phyloP scores from a whole-genome alignment of 768 basidiomycete genomes.

The Auricularia auricula-judae region DNA sequence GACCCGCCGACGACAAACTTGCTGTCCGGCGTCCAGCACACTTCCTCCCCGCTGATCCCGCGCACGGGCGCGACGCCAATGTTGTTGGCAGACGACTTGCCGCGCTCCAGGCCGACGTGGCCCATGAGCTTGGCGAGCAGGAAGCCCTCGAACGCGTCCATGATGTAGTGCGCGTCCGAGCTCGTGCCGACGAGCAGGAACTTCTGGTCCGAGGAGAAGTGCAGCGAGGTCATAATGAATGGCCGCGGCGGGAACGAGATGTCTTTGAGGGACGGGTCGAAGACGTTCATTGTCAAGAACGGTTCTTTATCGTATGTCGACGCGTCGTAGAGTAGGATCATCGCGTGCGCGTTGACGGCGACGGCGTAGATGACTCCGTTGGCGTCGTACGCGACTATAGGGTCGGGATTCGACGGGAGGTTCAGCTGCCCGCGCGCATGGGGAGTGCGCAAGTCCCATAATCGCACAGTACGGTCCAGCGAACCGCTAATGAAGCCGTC shows the following conservation, averaged over 20 bases:
- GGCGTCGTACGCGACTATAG: slow-evolving; percentile 76
- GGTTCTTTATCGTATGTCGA: slow-evolving; percentile 86
- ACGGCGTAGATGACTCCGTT: slow-evolving; percentile 81
- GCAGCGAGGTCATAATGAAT: slow-evolving; percentile 83
- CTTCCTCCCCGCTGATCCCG: slow-evolving; percentile 87
- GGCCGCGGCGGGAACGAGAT: slow-evolving; percentile 79
- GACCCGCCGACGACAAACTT: slow-evolving; percentile 81
- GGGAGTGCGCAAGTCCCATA: slow-evolving; percentile 87
- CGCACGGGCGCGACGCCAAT: slow-evolving; percentile 49
- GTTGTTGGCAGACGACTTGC: slow-evolving; percentile 30
- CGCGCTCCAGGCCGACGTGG: slow-evolving; percentile 70
- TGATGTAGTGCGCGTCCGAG: slow-evolving; percentile 81
- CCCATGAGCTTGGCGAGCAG: slow-evolving; percentile 81
- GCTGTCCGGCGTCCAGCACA: slow-evolving; percentile 90
- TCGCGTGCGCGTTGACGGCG: slow-evolving; percentile 68
- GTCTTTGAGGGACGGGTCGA: slow-evolving; percentile 64
- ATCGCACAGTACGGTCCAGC: slow-evolving; percentile 84
- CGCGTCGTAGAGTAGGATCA: slow-evolving; percentile 77
- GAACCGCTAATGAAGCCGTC: slow-evolving; percentile 95
- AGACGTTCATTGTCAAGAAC: slow-evolving; percentile 72
- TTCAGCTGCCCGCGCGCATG: slow-evolving; percentile 69
- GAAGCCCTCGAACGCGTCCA: slow-evolving; percentile 83
- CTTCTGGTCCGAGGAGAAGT: slow-evolving; percentile 85
- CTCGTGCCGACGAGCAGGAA: slow-evolving; percentile 89
- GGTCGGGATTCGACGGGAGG: slow-evolving; percentile 47